These are phyloP conservation scores for Stachybotrys chartarum DNA, from an alignment of 2,329 filamentous ascomycete species.

Conservation along the genomic window DNA sequence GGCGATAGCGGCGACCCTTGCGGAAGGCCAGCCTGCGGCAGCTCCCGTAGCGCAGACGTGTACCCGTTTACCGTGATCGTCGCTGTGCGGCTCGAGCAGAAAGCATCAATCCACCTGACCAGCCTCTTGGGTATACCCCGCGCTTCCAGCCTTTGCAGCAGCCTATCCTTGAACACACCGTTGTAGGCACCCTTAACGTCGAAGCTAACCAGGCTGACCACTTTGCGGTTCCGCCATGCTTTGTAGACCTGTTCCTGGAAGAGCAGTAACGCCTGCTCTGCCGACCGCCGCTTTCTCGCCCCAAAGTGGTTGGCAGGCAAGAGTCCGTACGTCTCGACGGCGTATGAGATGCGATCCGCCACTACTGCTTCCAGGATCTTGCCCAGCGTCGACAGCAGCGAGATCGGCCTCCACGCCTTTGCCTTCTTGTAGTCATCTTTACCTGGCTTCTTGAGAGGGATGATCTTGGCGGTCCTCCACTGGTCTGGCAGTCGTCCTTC, in stretches of 20 bases:
- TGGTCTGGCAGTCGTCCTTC: conserved; percentile 10
- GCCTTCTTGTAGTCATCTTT: conserved; percentile 16
- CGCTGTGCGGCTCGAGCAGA: conserved; percentile 10
- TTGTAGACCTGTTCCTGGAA: conserved; percentile 4
- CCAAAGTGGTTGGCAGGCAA: conserved; percentile 2
- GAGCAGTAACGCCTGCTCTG: conserved; percentile 8
- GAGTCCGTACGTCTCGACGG: conserved; percentile 1
- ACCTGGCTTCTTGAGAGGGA: conserved; percentile 18
- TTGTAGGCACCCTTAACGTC: conserved; percentile 34
- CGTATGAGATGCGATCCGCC: conserved; percentile 4
- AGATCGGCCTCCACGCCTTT: conserved; percentile 17
- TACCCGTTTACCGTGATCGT: not conserved
- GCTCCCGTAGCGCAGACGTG: not conserved
- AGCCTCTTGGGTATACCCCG: conserved; percentile 11
- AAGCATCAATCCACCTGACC: conserved; percentile 10
- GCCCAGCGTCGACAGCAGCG: conserved; percentile 14
- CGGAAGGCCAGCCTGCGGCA: not conserved
- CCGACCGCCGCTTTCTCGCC: conserved; percentile 3
- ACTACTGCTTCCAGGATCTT: conserved; percentile 10
- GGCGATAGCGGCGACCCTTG: not conserved
- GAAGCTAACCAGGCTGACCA: conserved; percentile 26
- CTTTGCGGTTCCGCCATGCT: conserved; percentile 1
- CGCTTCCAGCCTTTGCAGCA: conserved; percentile 9
- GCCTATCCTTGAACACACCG: conserved; percentile 24
- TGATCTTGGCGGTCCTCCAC: conserved; percentile 17